Conservation (phyloP, 2,329 filamentous ascomycete genomes). For the Aspergillus alliaceus region DNA sequence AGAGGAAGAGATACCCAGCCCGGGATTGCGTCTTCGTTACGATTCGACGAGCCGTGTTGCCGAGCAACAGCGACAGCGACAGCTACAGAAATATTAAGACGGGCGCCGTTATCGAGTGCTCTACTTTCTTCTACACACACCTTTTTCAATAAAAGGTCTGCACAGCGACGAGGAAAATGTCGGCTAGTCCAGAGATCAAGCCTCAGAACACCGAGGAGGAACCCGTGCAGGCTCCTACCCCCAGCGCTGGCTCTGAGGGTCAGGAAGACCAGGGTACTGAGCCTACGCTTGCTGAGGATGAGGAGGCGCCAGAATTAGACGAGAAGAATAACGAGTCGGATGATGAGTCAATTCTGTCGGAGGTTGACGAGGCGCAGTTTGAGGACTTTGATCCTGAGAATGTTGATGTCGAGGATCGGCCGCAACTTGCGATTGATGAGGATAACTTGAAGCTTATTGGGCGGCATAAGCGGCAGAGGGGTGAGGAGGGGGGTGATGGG, state of each 20-base stretch:
- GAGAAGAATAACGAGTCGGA: slow-evolving; percentile 52
- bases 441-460: slow-evolving; percentile 62
- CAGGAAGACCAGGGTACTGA: slow-evolving; percentile 17
- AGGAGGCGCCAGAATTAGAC: slow-evolving; percentile 16
- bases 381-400: slow-evolving; percentile 64
- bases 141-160: no score
- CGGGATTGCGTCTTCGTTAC: no score
- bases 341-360: slow-evolving; percentile 62
- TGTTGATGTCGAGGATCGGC: slow-evolving; percentile 61
- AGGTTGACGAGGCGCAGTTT: slow-evolving; percentile 65
- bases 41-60: no score
- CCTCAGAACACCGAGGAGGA: slow-evolving; percentile 23
- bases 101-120: not conserved
- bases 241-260: slow-evolving; percentile 26
- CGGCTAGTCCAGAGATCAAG: slow-evolving; percentile 37
- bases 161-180: slow-evolving; percentile 29
- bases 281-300: slow-evolving; percentile 3
- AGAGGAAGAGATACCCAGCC: no score
- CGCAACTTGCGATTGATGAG: slow-evolving; percentile 60
- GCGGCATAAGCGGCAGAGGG: slow-evolving; percentile 64
- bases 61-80: no score
- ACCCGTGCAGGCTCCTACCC: slow-evolving; percentile 26
- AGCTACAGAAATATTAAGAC: no score
- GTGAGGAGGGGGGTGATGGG: slow-evolving; percentile 61
- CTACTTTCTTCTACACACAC: not conserved